Percentiles rank a stretch among this genome's conserved stretches.
These are phyloP conservation scores for Cystobasidium pallidum DNA, from an alignment of 1,284 basidiomycete genomes.

Conservation along the genomic window DNA sequence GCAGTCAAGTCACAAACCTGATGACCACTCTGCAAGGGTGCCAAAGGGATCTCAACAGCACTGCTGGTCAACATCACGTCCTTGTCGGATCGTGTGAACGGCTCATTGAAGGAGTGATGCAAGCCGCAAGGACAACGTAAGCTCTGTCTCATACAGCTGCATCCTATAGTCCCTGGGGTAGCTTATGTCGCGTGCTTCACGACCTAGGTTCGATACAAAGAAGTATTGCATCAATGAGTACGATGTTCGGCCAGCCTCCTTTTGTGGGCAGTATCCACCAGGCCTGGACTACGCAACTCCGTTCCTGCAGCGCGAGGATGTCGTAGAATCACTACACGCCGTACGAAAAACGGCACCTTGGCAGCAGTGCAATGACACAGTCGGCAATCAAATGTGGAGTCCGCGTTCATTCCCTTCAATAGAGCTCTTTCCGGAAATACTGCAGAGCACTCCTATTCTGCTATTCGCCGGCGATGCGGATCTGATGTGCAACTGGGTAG, in stretches of 20 bases:
- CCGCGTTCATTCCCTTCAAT: constrained; percentile 70
- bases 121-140: constrained; percentile 67
- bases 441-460: constrained; percentile 65
- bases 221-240: constrained; percentile 89
- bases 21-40: constrained; percentile 72
- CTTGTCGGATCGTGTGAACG: constrained; percentile 68
- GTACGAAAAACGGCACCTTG: constrained; percentile 76
- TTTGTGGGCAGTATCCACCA: constrained; percentile 98
- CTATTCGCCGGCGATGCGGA: constrained; percentile 61
- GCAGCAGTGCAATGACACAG: constrained; percentile 73
- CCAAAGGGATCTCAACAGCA: constrained; percentile 58
- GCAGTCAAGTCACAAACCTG: constrained; percentile 68
- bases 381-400: constrained; percentile 66
- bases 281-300: constrained; percentile 74
- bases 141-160: constrained; percentile 52
- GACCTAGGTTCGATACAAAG: constrained; percentile 71
- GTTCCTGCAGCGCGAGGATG: constrained; percentile 71
- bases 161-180: too few species aligned
- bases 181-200: too few species aligned
- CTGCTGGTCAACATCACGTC: constrained; percentile 62
- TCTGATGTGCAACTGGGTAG: constrained; percentile 92
- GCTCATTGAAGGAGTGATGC: constrained; percentile 67
- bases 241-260: constrained; percentile 89
- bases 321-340: constrained; percentile 81
- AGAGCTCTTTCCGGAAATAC: constrained; percentile 74